Base-by-base conservation (phyloP, 345 rosid genomes). In the Pugionium dolabratum region DNA sequence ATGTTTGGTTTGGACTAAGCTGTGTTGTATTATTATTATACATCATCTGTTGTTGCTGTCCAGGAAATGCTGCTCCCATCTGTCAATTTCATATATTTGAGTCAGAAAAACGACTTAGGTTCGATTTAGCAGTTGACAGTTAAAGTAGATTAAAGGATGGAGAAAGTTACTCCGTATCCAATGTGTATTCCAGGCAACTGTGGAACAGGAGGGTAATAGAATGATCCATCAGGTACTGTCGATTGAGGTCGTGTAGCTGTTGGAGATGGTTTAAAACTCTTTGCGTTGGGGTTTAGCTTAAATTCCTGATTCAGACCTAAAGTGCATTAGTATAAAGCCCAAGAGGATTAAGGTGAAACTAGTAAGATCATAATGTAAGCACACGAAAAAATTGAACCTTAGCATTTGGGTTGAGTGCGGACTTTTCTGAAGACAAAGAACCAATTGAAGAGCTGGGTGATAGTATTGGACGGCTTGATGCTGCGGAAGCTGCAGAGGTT, bases 211-310 rank as follows among this genome's bases (percentile, higher is more conserved):
- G 86, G 83, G 78, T 78, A 83, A 78, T 84, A 90, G 75, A 84
- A 81, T 48, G 93, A 80, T 69, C 80, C 79, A 36, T 94, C 93
- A 10, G 85, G 10, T 5, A 80, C 78, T 18, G 97, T 91, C 56
- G 97, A 85, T 33, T 65, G 77, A 47, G 91, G 96, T 76, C 89
- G 69, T 53, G 79, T 77, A 57, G 84, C 86, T 59, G 89, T 74
- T 53, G 97, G 96, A 33, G 74, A 82, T 28, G 99, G 99, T 36
- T 66, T 77, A 70, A 90, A 94, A 70, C 96, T 90, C 87, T 88
- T 90, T 37, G 99, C 97, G 70, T 94, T 88, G 10, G 97, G 97
- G 80, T 94, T 94, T 47, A 86, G 85, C 69, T 80, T 94, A 71
- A 94, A 94, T 81, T 94, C 99, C 99, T 94, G 85, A 53, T 28